Conservation (phyloP, 2,329 filamentous ascomycete species). For the Purpureocillium takamizusanense region DNA sequence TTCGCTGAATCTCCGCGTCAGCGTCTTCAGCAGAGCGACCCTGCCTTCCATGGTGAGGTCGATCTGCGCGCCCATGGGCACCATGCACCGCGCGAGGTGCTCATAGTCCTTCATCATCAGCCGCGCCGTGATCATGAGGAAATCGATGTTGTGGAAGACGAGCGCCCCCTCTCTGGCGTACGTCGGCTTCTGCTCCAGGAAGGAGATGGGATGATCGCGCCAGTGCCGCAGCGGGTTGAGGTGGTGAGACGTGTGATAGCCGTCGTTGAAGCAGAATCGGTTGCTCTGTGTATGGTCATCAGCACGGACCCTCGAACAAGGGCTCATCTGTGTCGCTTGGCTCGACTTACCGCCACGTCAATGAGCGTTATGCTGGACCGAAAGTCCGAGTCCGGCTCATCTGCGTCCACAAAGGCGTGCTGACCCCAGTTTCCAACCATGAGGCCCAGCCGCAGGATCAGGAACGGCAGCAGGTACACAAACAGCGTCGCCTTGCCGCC, state of each 20-base stretch:
- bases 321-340: not conserved
- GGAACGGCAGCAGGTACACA: constrained; percentile 57
- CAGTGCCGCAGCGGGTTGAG: constrained; percentile 72
- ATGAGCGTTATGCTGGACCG: constrained; percentile 72
- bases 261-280: constrained; percentile 74
- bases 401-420: constrained; percentile 69
- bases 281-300: constrained; percentile 49
- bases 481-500: constrained; percentile 52
- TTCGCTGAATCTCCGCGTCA: constrained; percentile 58
- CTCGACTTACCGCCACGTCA: constrained; percentile 58
- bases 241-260: constrained; percentile 75
- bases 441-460: constrained; percentile 57
- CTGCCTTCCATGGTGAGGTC: constrained; percentile 55
- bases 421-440: constrained; percentile 85
- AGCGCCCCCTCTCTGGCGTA: constrained; percentile 61
- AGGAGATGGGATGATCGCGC: constrained; percentile 69
- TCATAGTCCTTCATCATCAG: constrained; percentile 64
- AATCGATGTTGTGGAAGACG: constrained; percentile 76
- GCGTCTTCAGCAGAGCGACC: constrained; percentile 51
- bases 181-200: constrained; percentile 58
- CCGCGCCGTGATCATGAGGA: constrained; percentile 63
- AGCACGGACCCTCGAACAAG: no score
- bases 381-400: constrained; percentile 69
- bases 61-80: constrained; percentile 67
- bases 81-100: constrained; percentile 58